Percentiles rank a stretch among this genome's conserved stretches.
Evolutionary conservation across 352 stramenopile species (phyloP).

Genomic region (Phytophthora podocarpi): DNA sequence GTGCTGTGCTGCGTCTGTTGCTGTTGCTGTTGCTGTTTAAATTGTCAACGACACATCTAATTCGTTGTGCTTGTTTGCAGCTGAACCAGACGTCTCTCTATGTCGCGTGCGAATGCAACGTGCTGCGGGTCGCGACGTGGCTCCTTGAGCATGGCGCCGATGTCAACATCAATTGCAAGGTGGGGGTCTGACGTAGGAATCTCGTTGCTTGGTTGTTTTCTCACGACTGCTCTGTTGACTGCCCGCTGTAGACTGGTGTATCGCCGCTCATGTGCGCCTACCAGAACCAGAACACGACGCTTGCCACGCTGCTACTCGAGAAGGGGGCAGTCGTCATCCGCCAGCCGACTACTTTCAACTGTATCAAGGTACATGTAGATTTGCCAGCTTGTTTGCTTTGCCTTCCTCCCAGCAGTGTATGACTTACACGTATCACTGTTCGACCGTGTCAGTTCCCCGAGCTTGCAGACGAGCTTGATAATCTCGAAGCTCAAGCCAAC

Average conservation of each 20-base stretch:
- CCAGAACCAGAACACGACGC: conserved; percentile 48
- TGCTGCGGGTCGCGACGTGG: conserved; percentile 46
- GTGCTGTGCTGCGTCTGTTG: background rate
- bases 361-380: conserved; percentile 56
- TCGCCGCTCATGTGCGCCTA: conserved; percentile 65
- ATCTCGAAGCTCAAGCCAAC: background rate
- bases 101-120: conserved; percentile 57
- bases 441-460: conserved; percentile 34
- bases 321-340: conserved; percentile 49
- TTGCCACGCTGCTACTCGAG: conserved; percentile 52
- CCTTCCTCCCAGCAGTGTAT: too few relatives aligned
- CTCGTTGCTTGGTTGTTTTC: too few relatives aligned
- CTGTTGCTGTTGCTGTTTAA: background rate
- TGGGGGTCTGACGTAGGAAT: too few relatives aligned
- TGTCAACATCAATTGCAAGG: conserved; percentile 59
- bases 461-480: conserved; percentile 18
- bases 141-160: conserved; percentile 60
- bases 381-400: background rate
- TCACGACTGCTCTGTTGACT: too few relatives aligned
- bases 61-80: conserved; percentile 19
- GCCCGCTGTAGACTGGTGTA: conserved; percentile 35
- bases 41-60: too few relatives aligned
- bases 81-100: conserved; percentile 66
- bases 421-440: too few relatives aligned
- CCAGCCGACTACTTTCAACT: conserved; percentile 34